These are phyloP conservation scores for Puccinia hordei DNA, from an alignment of 1,284 basidiomycete species.

Conservation along the genomic window DNA sequence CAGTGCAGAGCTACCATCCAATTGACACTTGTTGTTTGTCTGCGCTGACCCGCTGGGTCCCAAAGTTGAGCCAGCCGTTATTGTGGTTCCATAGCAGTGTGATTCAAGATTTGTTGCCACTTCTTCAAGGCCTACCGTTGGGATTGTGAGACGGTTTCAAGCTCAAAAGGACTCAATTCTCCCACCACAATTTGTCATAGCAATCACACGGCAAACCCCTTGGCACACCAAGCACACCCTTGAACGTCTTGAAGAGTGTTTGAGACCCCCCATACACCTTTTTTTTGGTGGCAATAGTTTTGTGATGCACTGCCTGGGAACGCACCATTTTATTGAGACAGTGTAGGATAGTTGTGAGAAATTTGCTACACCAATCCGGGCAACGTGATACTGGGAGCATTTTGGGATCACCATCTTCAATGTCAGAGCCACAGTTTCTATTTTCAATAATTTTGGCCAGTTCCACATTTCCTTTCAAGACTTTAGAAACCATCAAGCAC, in stretches of 20 bases:
- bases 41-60: not conserved
- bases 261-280: not conserved
- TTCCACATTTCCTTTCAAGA: not conserved
- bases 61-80: not conserved
- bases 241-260: constrained; percentile 8
- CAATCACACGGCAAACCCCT: constrained; percentile 5
- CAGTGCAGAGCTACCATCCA: not conserved
- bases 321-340: not conserved
- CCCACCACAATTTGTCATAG: constrained; percentile 5
- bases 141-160: not conserved
- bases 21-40: not conserved
- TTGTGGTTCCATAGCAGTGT: not conserved
- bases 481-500: not conserved
- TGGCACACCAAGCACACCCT: not conserved
- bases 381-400: not conserved
- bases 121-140: not conserved
- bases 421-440: not conserved
- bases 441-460: not conserved
- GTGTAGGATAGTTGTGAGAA: not conserved
- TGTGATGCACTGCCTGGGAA: not conserved
- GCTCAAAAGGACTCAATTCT: not conserved
- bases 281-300: not conserved
- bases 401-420: not conserved
- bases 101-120: not conserved
- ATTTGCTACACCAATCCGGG: not conserved